Evolutionary conservation across 2,329 filamentous ascomycete species (phyloP).

Genomic region (Pezicula carpinea): DNA sequence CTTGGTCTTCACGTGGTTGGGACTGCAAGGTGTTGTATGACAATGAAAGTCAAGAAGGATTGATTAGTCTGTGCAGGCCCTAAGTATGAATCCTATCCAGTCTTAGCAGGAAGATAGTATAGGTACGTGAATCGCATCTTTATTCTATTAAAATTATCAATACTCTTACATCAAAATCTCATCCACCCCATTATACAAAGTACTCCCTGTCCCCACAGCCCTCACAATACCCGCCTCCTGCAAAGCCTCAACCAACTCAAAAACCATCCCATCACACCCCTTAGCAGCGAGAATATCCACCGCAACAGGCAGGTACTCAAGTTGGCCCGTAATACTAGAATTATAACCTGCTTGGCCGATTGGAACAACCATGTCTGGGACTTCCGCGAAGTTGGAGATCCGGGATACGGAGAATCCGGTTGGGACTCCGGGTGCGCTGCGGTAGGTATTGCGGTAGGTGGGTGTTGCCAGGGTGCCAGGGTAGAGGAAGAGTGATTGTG

Average conservation of each 20-base stretch:
- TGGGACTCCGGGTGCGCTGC: conserved; percentile 36
- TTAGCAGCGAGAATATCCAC: conserved; percentile 51
- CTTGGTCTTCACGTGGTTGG: too few species aligned
- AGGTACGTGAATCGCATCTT: too few species aligned
- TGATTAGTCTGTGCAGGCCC: too few species aligned
- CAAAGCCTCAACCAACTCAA: conserved; percentile 45
- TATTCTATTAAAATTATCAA: too few species aligned
- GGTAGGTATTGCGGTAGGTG: conserved; percentile 41
- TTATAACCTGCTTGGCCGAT: conserved; percentile 31
- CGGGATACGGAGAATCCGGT: conserved; percentile 39
- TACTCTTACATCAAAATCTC: conserved; percentile 1
- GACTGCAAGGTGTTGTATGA: too few species aligned
- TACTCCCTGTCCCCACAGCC: conserved; percentile 35
- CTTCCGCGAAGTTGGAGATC: conserved; percentile 42
- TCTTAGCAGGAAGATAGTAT: too few species aligned
- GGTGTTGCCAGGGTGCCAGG: conserved; percentile 34
- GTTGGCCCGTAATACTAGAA: conserved; percentile 38
- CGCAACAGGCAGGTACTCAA: conserved; percentile 49
- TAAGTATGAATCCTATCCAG: too few species aligned
- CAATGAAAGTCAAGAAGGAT: too few species aligned
- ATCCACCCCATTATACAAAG: conserved; percentile 9
- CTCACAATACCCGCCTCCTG: conserved; percentile 42
- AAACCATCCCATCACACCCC: conserved; percentile 54
- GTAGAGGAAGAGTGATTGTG: conserved; percentile 44
- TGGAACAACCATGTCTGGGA: conserved; percentile 41